Percentiles rank a stretch among this genome's conserved stretches.
These are phyloP conservation scores for Prunus padus DNA, from an alignment of 306 rosid genomes.

Conservation along the genomic window DNA sequence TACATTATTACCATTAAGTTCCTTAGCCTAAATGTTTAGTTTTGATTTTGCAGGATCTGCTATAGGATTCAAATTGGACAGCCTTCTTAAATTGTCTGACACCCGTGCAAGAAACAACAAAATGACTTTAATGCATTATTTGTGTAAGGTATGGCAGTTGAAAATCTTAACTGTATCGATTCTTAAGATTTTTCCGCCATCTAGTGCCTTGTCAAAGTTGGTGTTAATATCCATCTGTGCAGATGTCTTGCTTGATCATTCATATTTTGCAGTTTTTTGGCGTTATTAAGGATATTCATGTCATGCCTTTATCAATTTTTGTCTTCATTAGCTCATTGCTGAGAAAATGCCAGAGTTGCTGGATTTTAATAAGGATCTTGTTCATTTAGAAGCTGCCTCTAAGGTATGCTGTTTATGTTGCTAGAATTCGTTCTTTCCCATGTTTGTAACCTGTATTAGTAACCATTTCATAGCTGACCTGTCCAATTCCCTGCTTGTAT, in stretches of 20 bases:
- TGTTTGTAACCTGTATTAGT: slow-evolving; percentile 8
- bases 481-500: neutral
- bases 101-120: slow-evolving; percentile 98
- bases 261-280: neutral
- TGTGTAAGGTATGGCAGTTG: slow-evolving; percentile 75
- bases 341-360: slow-evolving; percentile 95
- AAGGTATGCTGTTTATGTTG: slow-evolving; percentile 59
- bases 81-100: slow-evolving; percentile 95
- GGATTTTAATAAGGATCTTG: slow-evolving; percentile 92
- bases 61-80: slow-evolving; percentile 95
- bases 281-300: slow-evolving; percentile 16
- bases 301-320: slow-evolving; percentile 27
- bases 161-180: neutral
- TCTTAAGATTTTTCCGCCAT: slow-evolving; percentile 2
- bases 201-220: slow-evolving; percentile 1
- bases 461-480: slow-evolving; percentile 3
- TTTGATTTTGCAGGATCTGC: slow-evolving; percentile 78
- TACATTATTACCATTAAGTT: slow-evolving; percentile 6
- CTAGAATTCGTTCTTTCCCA: slow-evolving; percentile 16
- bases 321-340: slow-evolving; percentile 61
- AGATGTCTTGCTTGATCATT: neutral
- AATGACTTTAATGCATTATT: slow-evolving; percentile 98
- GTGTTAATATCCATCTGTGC: neutral
- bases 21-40: slow-evolving; percentile 18
- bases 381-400: slow-evolving; percentile 90